A percentile compares a stretch with the other conserved stretches of the same genome.
Conservation (phyloP, 331 rosid genomes). For the Telfairia occidentalis region DNA sequence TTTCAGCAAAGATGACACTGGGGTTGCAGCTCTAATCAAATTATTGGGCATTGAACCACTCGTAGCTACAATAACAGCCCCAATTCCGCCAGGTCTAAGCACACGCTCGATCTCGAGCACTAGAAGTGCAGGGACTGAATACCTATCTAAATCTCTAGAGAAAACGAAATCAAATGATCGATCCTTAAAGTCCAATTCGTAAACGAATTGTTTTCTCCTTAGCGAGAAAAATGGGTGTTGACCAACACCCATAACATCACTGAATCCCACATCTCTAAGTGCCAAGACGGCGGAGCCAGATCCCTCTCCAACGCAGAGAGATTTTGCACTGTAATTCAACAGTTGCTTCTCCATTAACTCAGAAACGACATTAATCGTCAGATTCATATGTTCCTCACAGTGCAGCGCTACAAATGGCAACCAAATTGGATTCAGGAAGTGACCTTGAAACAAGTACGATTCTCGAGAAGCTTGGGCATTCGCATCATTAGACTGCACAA, state of each 20-base stretch:
- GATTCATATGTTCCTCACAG: constrained; percentile 35
- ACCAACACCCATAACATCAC: constrained; percentile 30
- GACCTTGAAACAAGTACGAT: constrained; percentile 33
- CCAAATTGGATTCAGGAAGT: constrained; percentile 43
- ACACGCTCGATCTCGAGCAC: constrained; percentile 88
- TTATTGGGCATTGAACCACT: constrained; percentile 29
- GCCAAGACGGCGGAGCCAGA: constrained; percentile 42
- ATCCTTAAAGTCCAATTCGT: constrained; percentile 41
- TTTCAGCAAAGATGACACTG: constrained; percentile 67
- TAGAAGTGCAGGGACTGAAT: constrained; percentile 60
- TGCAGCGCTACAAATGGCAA: constrained; percentile 23
- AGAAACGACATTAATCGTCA: constrained; percentile 49
- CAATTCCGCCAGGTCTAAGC: constrained; percentile 80
- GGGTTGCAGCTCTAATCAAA: constrained; percentile 60
- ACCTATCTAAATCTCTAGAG: constrained; percentile 51
- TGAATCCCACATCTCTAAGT: constrained; percentile 59
- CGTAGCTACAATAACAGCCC: constrained; percentile 50
- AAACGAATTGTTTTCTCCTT: constrained; percentile 34
- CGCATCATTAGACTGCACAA: neutral
- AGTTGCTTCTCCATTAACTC: constrained; percentile 41
- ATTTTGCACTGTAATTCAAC: constrained; percentile 34
- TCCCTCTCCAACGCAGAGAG: constrained; percentile 74
- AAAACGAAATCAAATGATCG: constrained; percentile 69
- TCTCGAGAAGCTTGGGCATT: constrained; percentile 17
- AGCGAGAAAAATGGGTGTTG: constrained; percentile 50